Evolutionary conservation across 2,329 filamentous ascomycete genomes (phyloP).

Genomic region (Pseudogymnoascus sp.): DNA sequence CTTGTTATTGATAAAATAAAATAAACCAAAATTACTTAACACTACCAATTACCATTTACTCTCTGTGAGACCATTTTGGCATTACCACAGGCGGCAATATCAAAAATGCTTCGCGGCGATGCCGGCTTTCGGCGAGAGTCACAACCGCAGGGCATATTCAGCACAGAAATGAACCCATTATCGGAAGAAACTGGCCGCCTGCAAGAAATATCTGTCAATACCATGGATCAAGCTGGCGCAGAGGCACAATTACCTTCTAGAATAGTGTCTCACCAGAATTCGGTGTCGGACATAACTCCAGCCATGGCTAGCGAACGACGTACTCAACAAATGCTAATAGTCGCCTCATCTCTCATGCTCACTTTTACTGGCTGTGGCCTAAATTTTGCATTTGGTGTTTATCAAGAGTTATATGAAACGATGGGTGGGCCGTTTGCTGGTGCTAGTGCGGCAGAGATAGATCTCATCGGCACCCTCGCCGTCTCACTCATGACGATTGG

Average conservation of each 20-base stretch:
- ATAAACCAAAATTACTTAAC: background rate
- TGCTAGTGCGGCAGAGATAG: slow-evolving; percentile 31
- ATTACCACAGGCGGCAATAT: background rate
- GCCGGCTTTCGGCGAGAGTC: background rate
- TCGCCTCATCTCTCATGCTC: slow-evolving; percentile 24
- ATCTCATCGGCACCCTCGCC: slow-evolving; percentile 32
- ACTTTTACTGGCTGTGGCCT: slow-evolving; percentile 32
- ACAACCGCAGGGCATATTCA: background rate
- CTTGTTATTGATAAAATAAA: background rate
- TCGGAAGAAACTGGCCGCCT: background rate
- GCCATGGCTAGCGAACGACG: slow-evolving; percentile 1
- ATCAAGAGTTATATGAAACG: slow-evolving; percentile 33
- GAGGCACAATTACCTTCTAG: background rate
- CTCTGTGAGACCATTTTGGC: background rate
- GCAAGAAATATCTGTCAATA: background rate
- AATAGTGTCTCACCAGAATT: background rate
- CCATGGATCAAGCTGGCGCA: background rate
- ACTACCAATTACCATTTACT: background rate
- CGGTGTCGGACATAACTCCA: background rate
- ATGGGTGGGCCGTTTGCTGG: slow-evolving; percentile 31
- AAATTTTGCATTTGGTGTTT: slow-evolving; percentile 34
- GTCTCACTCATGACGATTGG: slow-evolving; percentile 32
- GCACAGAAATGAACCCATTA: background rate
- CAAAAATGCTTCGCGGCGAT: background rate
- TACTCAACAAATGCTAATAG: slow-evolving; percentile 10